phyloP scores from a whole-genome alignment of 352 stramenopile genomes.

The Phytophthora capsici region DNA sequence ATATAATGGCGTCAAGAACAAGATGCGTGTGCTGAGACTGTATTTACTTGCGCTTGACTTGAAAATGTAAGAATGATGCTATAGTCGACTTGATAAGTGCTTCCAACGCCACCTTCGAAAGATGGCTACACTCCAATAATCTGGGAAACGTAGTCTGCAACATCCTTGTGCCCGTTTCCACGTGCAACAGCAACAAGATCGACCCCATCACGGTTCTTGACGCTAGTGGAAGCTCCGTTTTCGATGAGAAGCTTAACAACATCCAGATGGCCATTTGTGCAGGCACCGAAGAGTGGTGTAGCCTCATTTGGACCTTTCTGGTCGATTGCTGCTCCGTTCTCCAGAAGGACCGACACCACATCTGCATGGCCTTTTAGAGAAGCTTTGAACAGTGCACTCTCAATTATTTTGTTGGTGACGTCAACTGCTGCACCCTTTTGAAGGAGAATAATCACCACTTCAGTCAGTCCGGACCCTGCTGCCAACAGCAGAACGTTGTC shows the following conservation, averaged over 20 bases:
- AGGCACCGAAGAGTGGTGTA: slow-evolving; percentile 11
- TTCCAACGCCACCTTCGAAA: too few species aligned
- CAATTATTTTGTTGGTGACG: not conserved
- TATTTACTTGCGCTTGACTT: too few species aligned
- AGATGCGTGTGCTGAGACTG: too few species aligned
- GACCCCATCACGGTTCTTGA: not conserved
- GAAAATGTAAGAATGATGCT: too few species aligned
- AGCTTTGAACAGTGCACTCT: not conserved
- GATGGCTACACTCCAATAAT: not conserved
- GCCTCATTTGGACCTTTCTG: not conserved
- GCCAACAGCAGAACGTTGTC: not conserved
- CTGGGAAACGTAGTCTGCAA: slow-evolving; percentile 5
- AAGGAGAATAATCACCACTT: not conserved
- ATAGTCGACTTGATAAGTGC: too few species aligned
- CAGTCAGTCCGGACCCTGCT: not conserved
- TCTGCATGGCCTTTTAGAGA: not conserved
- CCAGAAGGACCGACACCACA: not conserved
- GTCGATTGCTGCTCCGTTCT: not conserved
- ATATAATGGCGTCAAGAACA: slow-evolving; percentile 18
- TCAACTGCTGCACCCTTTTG: not conserved
- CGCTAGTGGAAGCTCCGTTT: not conserved
- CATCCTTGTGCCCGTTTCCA: not conserved
- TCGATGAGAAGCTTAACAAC: not conserved
- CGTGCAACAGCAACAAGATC: not conserved
- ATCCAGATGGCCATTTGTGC: not conserved